Evolutionary conservation across 129 eudicot genomes (phyloP), one percentile per base, ranked within the genome.

Genomic region (Chrysanthemum makinoi): DNA sequence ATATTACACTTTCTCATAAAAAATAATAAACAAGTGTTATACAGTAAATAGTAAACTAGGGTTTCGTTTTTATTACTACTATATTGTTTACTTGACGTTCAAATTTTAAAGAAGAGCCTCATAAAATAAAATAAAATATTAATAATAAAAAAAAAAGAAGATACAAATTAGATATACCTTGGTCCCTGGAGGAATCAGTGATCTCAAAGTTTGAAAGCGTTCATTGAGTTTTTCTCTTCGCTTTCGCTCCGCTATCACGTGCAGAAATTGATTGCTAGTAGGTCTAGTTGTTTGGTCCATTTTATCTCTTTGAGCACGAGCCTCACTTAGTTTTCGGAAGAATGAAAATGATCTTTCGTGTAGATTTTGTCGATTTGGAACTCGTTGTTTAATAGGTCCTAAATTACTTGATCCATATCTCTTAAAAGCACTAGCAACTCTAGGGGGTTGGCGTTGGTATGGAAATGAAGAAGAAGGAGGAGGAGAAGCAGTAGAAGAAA

Each of bases 121-220:
- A n/a, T n/a, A n/a, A 28, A 28, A 28, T 2, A 28, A 28, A 0
- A 28, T 2, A 3, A 28, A 28, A 26, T 26, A 3, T 1, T 26
- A 26, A 26, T 26, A 26, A n/a, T n/a, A n/a, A n/a, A n/a, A 26
- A 26, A 26, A 2, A 26, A 26, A 26, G 28, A 26, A 26, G 28
- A 26, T 26, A 26, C 28, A 26, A 26, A 26, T 26, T 28, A 28
- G 30, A 48, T 9, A 48, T 48, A 47, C 98, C 98, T 93, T 93
- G 18, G 96, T 57, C 28, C 91, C 95, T 4, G 82, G 87, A 67
- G 98, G 98, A 69, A 93, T 91, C 48, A 93, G 19, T 33, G 96
- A 85, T 76, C 90, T 83, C 66, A 93, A 77, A 6, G 86, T 78
- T 69, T 89, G 90, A 51, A 93, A 87, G 85, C 86, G 85, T 11